Conservation (phyloP, 371 early-diverging fungal species). For the Mucor ambiguus region DNA sequence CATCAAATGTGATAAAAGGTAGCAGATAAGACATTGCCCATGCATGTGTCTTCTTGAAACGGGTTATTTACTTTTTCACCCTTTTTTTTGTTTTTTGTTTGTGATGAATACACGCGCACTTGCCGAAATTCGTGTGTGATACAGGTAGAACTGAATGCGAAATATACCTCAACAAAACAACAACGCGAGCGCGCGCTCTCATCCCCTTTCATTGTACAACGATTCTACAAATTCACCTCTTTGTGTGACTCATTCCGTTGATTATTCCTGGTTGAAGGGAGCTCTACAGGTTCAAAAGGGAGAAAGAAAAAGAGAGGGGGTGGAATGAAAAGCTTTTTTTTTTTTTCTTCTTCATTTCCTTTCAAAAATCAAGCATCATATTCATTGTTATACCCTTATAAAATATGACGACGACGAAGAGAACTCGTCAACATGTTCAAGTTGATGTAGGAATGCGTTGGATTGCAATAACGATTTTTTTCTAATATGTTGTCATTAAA, state of each 20-base stretch:
- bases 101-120: background rate
- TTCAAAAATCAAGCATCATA: background rate
- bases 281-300: background rate
- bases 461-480: background rate
- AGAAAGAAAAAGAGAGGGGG: background rate
- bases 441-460: slow-evolving; percentile 21
- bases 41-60: background rate
- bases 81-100: background rate
- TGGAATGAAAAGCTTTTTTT: slow-evolving; percentile 6
- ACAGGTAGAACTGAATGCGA: background rate
- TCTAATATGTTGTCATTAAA: background rate
- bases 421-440: slow-evolving; percentile 21
- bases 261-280: background rate
- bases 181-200: slow-evolving; percentile 1
- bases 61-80: background rate
- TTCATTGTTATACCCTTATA: background rate
- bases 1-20: background rate
- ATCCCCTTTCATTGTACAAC: background rate
- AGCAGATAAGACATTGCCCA: background rate
- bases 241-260: slow-evolving; percentile 5
- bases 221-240: background rate
- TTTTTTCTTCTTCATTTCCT: background rate
- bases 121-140: background rate
- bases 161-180: background rate
- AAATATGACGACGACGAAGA: background rate